Percentiles rank a stretch among this genome's conserved stretches.
Evolutionary conservation across 2,329 filamentous ascomycete genomes (phyloP).

Genomic region (Trichoderma endophyticum): DNA sequence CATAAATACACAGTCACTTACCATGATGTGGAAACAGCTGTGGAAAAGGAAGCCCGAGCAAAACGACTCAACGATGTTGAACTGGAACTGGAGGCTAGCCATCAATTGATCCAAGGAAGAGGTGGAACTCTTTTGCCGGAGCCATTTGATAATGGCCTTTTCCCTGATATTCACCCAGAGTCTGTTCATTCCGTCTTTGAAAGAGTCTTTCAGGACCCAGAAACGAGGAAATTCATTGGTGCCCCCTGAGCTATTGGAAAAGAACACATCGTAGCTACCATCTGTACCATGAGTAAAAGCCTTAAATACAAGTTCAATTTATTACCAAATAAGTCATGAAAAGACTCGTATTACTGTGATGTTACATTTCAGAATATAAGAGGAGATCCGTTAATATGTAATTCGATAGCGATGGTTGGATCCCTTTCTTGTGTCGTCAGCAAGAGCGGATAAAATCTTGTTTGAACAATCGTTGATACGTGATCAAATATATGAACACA

Average conservation of each 20-base stretch:
- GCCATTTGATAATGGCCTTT: neutral
- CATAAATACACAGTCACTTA: neutral
- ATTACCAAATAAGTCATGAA: too few relatives aligned
- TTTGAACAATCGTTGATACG: too few relatives aligned
- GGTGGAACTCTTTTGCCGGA: neutral
- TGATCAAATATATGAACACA: too few relatives aligned
- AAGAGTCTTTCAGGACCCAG: neutral
- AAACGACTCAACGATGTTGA: neutral
- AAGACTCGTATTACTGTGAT: too few relatives aligned
- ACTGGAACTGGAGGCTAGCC: neutral
- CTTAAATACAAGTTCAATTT: too few relatives aligned
- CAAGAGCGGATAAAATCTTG: too few relatives aligned
- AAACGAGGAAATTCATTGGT: neutral
- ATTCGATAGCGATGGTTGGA: too few relatives aligned
- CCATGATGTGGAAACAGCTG: neutral
- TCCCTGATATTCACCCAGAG: neutral
- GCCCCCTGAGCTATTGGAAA: neutral
- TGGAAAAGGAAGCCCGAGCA: neutral
- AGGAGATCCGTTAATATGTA: too few relatives aligned
- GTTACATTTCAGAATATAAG: too few relatives aligned
- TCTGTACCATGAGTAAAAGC: neutral
- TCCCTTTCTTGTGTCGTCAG: too few relatives aligned
- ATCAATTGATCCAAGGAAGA: slow-evolving; percentile 7
- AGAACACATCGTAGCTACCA: neutral
- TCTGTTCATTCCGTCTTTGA: neutral